Percentiles rank a stretch among this genome's conserved stretches.
These are phyloP conservation scores for Asterella californica DNA, from an alignment of 225 moss, liverwort and hornwort genomes.

Conservation along the genomic window DNA sequence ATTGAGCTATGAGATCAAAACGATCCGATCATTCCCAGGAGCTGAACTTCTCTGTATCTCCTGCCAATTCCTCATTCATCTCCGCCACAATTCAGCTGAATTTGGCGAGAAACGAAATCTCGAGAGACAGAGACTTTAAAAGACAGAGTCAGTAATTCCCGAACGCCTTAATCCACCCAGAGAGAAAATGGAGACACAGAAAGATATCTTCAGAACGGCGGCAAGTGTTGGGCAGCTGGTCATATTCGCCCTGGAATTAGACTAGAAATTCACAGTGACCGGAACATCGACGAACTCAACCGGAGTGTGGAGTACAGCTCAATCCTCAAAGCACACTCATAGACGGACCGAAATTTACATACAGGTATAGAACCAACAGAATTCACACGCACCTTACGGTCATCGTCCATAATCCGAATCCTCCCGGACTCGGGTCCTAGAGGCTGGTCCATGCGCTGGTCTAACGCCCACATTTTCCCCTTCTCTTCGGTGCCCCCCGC, in stretches of 20 bases:
- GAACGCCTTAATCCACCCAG: not conserved
- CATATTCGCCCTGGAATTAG: too few relatives aligned
- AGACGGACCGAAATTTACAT: not conserved
- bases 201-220: not conserved
- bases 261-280: too few relatives aligned
- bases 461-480: constrained; percentile 69
- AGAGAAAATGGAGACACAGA: not conserved
- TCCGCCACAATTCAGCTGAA: not conserved
- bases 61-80: not conserved
- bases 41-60: not conserved
- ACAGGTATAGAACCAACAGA: not conserved
- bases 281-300: too few relatives aligned
- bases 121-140: too few relatives aligned
- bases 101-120: not conserved
- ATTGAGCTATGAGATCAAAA: constrained; percentile 2
- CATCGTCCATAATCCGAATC: constrained; percentile 44
- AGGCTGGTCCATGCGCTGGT: constrained; percentile 75
- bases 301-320: too few relatives aligned
- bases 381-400: constrained; percentile 44
- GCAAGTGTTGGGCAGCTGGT: not conserved
- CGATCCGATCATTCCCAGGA: not conserved
- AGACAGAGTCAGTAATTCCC: too few relatives aligned
- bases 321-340: too few relatives aligned
- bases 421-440: constrained; percentile 74
- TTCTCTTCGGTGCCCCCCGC: not conserved